Conservation (phyloP, 2,329 filamentous ascomycete genomes). For the Alternaria sp. region DNA sequence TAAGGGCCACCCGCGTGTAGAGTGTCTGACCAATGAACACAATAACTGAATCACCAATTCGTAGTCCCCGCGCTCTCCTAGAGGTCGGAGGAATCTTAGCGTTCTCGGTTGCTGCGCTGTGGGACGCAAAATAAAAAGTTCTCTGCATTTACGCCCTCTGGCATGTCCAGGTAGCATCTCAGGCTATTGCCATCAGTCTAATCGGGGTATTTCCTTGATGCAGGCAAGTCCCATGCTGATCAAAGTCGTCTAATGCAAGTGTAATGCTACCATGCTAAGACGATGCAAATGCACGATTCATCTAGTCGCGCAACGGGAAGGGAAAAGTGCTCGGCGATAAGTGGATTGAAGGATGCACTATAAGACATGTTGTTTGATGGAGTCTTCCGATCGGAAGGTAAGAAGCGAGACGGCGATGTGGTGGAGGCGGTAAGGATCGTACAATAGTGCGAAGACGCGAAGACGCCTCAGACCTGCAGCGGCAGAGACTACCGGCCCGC, state of each 20-base stretch:
- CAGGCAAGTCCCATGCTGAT: not conserved
- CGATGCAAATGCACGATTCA: no score
- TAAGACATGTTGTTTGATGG: not conserved
- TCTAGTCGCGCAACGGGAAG: not conserved
- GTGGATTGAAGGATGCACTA: no score
- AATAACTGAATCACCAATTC: not conserved
- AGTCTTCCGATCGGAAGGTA: not conserved
- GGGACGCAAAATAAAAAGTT: not conserved
- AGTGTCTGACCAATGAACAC: not conserved
- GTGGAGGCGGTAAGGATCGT: not conserved
- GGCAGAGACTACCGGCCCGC: not conserved
- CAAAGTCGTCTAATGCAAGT: not conserved
- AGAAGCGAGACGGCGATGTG: not conserved
- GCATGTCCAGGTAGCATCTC: not conserved
- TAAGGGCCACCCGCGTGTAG: not conserved
- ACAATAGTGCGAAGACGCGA: not conserved
- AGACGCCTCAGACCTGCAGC: not conserved
- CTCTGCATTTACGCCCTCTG: not conserved
- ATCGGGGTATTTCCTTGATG: not conserved
- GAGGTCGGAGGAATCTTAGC: not conserved
- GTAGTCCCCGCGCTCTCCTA: not conserved
- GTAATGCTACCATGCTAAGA: not conserved
- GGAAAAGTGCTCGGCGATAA: not conserved
- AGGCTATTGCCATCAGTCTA: not conserved
- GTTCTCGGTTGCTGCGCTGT: not conserved